phyloP scores from a whole-genome alignment of 768 basidiomycete species.

The Pleurotus giganteus region DNA sequence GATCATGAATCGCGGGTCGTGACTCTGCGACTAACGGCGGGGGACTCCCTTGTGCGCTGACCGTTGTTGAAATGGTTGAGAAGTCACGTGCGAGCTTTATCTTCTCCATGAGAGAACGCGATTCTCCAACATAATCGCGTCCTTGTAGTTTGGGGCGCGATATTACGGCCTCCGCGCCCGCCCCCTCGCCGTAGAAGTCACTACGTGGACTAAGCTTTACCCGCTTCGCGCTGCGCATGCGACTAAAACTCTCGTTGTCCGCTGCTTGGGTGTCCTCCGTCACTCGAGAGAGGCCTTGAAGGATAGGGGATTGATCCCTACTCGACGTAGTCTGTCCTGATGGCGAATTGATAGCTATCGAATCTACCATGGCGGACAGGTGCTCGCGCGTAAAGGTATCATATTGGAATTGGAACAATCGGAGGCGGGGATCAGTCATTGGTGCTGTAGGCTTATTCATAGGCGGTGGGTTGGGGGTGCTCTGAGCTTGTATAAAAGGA shows the following conservation, averaged over 20 bases:
- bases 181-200: conserved; percentile 55
- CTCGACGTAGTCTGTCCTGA: conserved; percentile 52
- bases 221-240: conserved; percentile 75
- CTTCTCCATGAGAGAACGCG: conserved; percentile 73
- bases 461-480: conserved; percentile 49
- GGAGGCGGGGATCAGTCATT: conserved; percentile 69
- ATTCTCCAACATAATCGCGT: conserved; percentile 78
- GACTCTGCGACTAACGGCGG: conserved; percentile 14
- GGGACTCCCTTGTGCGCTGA: conserved; percentile 35
- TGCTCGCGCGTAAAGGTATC: conserved; percentile 96
- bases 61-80: conserved; percentile 68
- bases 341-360: conserved; percentile 80
- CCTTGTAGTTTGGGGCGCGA: conserved; percentile 46
- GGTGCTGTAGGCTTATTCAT: conserved; percentile 29
- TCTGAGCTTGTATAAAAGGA: conserved; percentile 53
- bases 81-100: conserved; percentile 77
- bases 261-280: conserved; percentile 39
- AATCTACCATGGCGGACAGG: conserved; percentile 90
- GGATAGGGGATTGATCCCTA: conserved; percentile 44
- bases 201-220: conserved; percentile 72
- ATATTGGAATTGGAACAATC: conserved; percentile 91
- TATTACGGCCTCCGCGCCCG: conserved; percentile 42
- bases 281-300: conserved; percentile 45
- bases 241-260: conserved; percentile 37
- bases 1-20: conserved; percentile 11